Conservation (phyloP, 768 basidiomycete species). For the Porpolomopsis calyptriformis region DNA sequence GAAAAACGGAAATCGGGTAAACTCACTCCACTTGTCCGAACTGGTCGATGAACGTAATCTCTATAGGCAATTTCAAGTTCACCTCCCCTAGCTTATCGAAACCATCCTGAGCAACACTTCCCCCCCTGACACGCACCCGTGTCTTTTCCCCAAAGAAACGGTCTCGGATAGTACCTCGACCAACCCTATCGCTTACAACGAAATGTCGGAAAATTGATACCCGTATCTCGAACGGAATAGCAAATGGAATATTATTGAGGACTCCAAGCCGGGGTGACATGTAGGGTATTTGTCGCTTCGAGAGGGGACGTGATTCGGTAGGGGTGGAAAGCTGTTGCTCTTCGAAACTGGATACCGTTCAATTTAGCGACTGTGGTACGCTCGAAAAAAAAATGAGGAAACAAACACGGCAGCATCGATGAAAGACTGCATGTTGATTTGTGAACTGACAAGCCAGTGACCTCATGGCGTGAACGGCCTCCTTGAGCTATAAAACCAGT, state of each 20-base stretch:
- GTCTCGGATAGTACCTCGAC: constrained; percentile 13
- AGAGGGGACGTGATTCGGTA: constrained; percentile 21
- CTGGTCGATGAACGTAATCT: constrained; percentile 89
- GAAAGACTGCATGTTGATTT: constrained; percentile 47
- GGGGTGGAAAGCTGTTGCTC: constrained; percentile 41
- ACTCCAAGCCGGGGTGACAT: constrained; percentile 82
- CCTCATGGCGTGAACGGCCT: constrained; percentile 71
- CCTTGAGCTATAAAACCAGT: constrained; percentile 48
- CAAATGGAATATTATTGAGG: constrained; percentile 92
- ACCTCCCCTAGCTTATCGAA: constrained; percentile 73
- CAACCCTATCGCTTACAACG: constrained; percentile 49
- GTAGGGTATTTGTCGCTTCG: constrained; percentile 62
- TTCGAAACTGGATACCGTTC: constrained; percentile 39
- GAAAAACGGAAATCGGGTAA: neutral
- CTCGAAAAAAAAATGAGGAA: neutral
- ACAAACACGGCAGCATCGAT: constrained; percentile 79
- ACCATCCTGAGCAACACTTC: constrained; percentile 78
- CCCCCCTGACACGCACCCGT: constrained; percentile 57
- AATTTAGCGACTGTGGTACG: constrained; percentile 1
- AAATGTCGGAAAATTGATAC: constrained; percentile 85
- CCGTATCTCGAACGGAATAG: constrained; percentile 87
- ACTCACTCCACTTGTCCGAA: constrained; percentile 77
- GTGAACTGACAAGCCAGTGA: constrained; percentile 68
- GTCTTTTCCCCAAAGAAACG: constrained; percentile 13
- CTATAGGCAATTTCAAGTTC: constrained; percentile 71